Evolutionary conservation across 176 grass and related monocot species (phyloP).

Genomic region (Alopecurus myosuroides): DNA sequence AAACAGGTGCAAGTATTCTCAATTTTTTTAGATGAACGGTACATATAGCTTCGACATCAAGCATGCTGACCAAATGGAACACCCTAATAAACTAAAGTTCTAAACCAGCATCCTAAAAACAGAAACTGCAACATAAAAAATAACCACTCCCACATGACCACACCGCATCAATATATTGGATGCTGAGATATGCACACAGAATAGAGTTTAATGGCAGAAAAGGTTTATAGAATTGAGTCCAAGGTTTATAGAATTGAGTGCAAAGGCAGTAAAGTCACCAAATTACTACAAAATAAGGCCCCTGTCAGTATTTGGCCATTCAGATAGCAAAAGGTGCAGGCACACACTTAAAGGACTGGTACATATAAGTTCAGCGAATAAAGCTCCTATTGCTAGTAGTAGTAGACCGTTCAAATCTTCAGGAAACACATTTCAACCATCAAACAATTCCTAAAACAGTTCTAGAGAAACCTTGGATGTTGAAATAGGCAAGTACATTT

Average conservation of each 20-base stretch:
- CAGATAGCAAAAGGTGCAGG: not conserved
- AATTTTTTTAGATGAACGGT: not conserved
- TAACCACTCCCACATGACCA: no score
- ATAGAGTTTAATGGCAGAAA: not conserved
- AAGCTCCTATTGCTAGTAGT: not conserved
- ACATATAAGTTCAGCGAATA: not conserved
- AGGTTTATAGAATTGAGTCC: not conserved
- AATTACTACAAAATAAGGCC: not conserved
- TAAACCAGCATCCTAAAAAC: not conserved
- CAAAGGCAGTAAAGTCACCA: no score
- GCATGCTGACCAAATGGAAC: not conserved
- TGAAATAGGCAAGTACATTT: no score
- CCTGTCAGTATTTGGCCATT: not conserved
- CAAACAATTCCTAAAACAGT: not conserved
- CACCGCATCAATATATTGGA: not conserved
- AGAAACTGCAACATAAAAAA: not conserved
- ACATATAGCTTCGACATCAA: not conserved
- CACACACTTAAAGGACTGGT: not conserved
- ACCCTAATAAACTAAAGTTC: not conserved
- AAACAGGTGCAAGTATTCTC: not conserved
- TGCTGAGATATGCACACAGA: not conserved
- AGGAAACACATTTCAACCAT: not conserved
- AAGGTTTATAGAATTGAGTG: no score
- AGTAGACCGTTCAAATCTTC: not conserved
- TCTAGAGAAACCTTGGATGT: not conserved